phyloP scores from a whole-genome alignment of 495 filamentous ascomycete species.

The Aspergillus bridgeri region DNA sequence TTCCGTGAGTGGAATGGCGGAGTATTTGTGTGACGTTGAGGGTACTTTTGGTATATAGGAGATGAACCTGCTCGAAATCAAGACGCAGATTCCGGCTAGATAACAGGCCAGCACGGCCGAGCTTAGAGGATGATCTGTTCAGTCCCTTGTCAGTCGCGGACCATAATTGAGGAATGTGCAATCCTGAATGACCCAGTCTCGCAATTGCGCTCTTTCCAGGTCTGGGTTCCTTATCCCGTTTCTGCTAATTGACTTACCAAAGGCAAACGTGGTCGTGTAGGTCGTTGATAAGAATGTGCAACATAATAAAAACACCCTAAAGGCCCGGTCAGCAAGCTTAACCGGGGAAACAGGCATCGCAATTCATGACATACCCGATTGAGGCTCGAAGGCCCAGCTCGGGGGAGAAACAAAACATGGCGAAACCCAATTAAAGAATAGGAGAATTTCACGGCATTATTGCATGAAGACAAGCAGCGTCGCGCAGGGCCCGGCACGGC shows the following conservation, averaged over 20 bases:
- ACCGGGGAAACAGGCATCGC: neutral
- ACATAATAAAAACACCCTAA: slow-evolving; percentile 35
- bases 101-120: slow-evolving; percentile 37
- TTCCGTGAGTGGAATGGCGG: slow-evolving; percentile 21
- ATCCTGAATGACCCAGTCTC: neutral
- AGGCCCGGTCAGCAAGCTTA: slow-evolving; percentile 4
- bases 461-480: slow-evolving; percentile 7
- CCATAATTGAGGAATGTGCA: neutral
- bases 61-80: slow-evolving; percentile 32
- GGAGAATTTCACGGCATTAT: slow-evolving; percentile 15
- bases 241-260: slow-evolving; percentile 31
- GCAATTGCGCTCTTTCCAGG: neutral
- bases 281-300: slow-evolving; percentile 34
- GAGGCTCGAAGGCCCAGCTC: slow-evolving; percentile 36
- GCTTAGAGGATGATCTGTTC: slow-evolving; percentile 40
- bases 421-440: slow-evolving; percentile 14
- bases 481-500: slow-evolving; percentile 3
- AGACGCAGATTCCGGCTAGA: slow-evolving; percentile 29
- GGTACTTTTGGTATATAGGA: slow-evolving; percentile 12
- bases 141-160: neutral
- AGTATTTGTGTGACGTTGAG: slow-evolving; percentile 18
- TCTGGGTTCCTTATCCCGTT: neutral
- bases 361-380: slow-evolving; percentile 34
- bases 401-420: slow-evolving; percentile 31
- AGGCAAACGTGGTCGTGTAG: slow-evolving; percentile 39